Percentiles rank a stretch among this genome's conserved stretches.
phyloP scores from a whole-genome alignment of 2,329 filamentous ascomycete genomes.

The Waltergamsia citrina region DNA sequence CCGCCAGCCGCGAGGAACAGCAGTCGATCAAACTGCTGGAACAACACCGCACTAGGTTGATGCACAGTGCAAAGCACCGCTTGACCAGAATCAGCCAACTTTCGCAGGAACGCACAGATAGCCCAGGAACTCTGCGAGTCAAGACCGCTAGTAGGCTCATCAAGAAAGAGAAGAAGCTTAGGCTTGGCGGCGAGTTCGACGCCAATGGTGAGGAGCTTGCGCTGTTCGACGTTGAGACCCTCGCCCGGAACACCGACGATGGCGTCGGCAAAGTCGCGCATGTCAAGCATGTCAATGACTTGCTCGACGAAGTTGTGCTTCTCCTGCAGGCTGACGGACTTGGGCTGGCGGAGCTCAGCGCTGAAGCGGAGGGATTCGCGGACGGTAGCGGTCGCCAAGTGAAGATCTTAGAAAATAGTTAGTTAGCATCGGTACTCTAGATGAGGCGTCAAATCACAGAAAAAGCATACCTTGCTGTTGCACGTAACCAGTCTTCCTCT shows the following conservation, averaged over 20 bases:
- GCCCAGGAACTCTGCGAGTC: slow-evolving; percentile 52
- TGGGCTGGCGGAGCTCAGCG: slow-evolving; percentile 48
- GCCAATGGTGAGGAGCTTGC: slow-evolving; percentile 36
- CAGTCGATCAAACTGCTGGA: slow-evolving; percentile 48
- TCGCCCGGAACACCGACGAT: slow-evolving; percentile 54
- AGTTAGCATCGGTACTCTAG: no score
- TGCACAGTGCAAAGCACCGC: slow-evolving; percentile 49
- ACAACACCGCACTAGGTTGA: slow-evolving; percentile 43
- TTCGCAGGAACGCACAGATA: slow-evolving; percentile 48
- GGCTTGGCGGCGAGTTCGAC: slow-evolving; percentile 28
- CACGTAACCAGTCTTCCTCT: slow-evolving; percentile 57
- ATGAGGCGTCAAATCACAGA: no score
- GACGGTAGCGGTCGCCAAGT: slow-evolving; percentile 44
- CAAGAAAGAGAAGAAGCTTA: slow-evolving; percentile 35
- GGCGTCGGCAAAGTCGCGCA: slow-evolving; percentile 57
- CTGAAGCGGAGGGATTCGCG: slow-evolving; percentile 45
- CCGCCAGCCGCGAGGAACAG: slow-evolving; percentile 57
- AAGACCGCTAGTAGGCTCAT: slow-evolving; percentile 46
- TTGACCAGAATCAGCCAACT: slow-evolving; percentile 46
- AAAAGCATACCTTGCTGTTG: slow-evolving; percentile 48
- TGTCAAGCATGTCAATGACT: slow-evolving; percentile 56
- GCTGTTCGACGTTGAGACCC: slow-evolving; percentile 37
- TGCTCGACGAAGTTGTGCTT: slow-evolving; percentile 55
- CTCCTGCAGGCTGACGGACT: slow-evolving; percentile 40
- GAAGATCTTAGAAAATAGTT: slow-evolving; percentile 33